A percentile compares a stretch with the other conserved stretches of the same genome.
Evolutionary conservation across 2,329 filamentous ascomycete genomes (phyloP).

Genomic region (Cercospora sp.): DNA sequence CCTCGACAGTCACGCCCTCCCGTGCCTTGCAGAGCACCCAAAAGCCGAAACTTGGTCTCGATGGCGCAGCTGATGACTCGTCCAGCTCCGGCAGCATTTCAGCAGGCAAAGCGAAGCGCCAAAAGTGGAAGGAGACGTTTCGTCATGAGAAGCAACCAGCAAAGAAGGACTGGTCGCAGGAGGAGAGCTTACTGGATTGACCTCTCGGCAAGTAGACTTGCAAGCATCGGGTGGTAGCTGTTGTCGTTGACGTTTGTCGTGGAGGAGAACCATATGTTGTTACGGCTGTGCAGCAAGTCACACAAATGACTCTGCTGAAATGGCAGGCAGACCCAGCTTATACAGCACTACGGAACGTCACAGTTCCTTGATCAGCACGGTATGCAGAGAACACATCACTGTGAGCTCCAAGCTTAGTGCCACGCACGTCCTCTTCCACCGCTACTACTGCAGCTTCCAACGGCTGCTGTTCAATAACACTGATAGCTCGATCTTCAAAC

Average conservation of each 20-base stretch:
- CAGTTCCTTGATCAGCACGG: neutral
- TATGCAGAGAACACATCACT: conserved; percentile 13
- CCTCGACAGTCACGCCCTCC: conserved; percentile 5
- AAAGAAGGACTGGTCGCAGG: conserved; percentile 10
- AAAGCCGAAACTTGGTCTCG: conserved; percentile 5
- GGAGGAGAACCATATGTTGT: neutral
- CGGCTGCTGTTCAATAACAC: neutral
- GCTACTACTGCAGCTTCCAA: conserved; percentile 1
- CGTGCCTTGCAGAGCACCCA: neutral
- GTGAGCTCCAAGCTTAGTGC: conserved; percentile 11
- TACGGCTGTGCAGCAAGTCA: neutral
- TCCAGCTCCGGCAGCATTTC: neutral
- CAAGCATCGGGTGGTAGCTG: neutral
- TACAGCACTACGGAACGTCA: neutral
- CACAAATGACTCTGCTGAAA: neutral
- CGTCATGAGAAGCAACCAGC: neutral
- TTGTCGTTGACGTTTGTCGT: neutral
- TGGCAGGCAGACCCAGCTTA: neutral
- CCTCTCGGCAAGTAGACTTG: neutral
- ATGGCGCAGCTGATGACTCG: conserved; percentile 10
- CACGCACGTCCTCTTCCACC: conserved; percentile 14
- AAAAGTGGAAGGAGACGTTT: conserved; percentile 12
- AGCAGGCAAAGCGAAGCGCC: conserved; percentile 5
- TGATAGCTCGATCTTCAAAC: neutral
- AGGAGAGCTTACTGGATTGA: conserved; percentile 21